phyloP scores from a whole-genome alignment of 2,329 filamentous ascomycete genomes.

The Tolypocladium album region DNA sequence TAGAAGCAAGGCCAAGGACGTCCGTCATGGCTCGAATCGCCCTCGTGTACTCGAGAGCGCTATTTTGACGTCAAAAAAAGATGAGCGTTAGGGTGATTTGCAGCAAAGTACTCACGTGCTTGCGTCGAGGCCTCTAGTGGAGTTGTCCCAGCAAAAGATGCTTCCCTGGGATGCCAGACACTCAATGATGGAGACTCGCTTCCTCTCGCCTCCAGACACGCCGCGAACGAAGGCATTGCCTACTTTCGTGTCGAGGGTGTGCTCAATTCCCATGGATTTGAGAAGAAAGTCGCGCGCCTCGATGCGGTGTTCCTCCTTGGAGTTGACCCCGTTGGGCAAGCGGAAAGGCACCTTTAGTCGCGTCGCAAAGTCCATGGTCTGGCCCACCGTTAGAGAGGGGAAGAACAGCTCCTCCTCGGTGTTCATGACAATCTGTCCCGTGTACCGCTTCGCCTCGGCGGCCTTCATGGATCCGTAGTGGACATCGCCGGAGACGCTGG shows the following conservation, averaged over 20 bases:
- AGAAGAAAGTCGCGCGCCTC: constrained; percentile 44
- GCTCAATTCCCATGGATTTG: constrained; percentile 43
- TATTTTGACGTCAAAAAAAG: constrained; percentile 5
- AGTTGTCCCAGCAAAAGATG: constrained; percentile 59
- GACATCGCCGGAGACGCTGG: constrained; percentile 46
- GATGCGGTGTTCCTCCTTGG: constrained; percentile 31
- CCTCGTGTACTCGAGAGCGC: constrained; percentile 48
- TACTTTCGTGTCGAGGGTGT: constrained; percentile 55
- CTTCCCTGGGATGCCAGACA: constrained; percentile 45
- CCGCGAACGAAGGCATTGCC: constrained; percentile 57
- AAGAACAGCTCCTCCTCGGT: constrained; percentile 58
- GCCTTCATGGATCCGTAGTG: constrained; percentile 41
- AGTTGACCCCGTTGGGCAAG: constrained; percentile 30
- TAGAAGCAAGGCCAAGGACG: constrained; percentile 45
- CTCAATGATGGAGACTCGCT: constrained; percentile 60
- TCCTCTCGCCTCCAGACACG: constrained; percentile 58
- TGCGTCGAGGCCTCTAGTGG: constrained; percentile 54
- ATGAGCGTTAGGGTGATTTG: background rate
- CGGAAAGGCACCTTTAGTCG: constrained; percentile 43
- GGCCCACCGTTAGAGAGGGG: constrained; percentile 57
- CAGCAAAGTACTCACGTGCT: constrained; percentile 32
- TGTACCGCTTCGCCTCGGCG: constrained; percentile 36
- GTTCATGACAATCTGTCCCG: constrained; percentile 55
- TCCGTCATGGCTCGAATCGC: constrained; percentile 55
- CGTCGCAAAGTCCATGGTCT: constrained; percentile 62